Evolutionary conservation across 1,284 basidiomycete genomes (phyloP).

Genomic region (Mycena citricolor): DNA sequence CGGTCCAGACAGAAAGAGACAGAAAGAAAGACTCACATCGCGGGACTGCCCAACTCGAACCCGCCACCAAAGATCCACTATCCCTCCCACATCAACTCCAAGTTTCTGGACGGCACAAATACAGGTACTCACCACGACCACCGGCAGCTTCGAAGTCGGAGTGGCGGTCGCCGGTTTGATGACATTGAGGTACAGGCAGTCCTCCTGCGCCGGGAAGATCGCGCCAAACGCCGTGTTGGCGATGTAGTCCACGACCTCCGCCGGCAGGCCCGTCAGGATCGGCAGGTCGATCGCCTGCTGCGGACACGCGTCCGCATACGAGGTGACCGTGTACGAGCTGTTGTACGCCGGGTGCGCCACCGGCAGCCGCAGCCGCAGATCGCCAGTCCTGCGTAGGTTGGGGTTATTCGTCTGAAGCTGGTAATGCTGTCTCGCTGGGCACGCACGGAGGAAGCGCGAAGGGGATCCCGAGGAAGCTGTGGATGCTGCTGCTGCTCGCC

Average conservation of each 20-base stretch:
- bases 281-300: slow-evolving; percentile 42
- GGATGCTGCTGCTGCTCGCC: slow-evolving; percentile 24
- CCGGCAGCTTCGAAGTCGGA: slow-evolving; percentile 45
- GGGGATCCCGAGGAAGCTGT: slow-evolving; percentile 50
- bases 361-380: slow-evolving; percentile 49
- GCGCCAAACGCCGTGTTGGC: slow-evolving; percentile 32
- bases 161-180: slow-evolving; percentile 42
- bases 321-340: slow-evolving; percentile 36
- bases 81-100: neutral
- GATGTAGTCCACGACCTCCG: slow-evolving; percentile 36
- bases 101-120: neutral
- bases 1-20: neutral
- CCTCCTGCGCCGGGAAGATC: slow-evolving; percentile 42
- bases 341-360: slow-evolving; percentile 40
- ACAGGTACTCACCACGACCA: slow-evolving; percentile 45
- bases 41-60: slow-evolving; percentile 40
- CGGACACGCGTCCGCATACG: slow-evolving; percentile 48
- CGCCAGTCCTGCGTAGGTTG: slow-evolving; percentile 35
- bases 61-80: slow-evolving; percentile 57
- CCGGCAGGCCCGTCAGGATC: slow-evolving; percentile 31
- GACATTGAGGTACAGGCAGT: slow-evolving; percentile 58
- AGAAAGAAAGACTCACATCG: slow-evolving; percentile 27
- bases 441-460: slow-evolving; percentile 46
- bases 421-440: neutral
- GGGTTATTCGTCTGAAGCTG: neutral